Conservation (phyloP, 495 filamentous ascomycete genomes). For the Terfezia boudieri region DNA sequence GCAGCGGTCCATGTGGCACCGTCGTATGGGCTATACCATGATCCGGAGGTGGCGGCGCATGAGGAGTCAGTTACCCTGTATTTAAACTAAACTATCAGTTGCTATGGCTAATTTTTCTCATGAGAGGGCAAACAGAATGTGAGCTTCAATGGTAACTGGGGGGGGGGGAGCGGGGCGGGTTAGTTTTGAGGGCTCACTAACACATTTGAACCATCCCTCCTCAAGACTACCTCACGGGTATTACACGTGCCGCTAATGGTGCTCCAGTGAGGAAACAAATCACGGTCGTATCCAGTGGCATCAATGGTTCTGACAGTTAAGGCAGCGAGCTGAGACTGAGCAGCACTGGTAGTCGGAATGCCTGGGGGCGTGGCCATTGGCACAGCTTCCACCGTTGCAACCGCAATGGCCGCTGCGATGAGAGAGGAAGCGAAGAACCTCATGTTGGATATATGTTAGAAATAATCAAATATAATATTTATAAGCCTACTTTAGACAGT, state of each 20-base stretch:
- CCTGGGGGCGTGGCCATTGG: slow-evolving; percentile 26
- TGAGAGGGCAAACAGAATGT: no score
- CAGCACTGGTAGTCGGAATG: slow-evolving; percentile 33
- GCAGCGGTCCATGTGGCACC: slow-evolving; percentile 42
- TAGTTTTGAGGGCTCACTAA: no score
- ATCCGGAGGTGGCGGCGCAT: slow-evolving; percentile 36
- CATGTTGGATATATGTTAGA: no score
- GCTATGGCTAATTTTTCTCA: no score
- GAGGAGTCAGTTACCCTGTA: slow-evolving; percentile 18
- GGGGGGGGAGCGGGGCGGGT: no score
- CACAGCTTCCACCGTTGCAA: slow-evolving; percentile 10
- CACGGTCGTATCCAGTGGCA: slow-evolving; percentile 33
- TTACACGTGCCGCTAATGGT: slow-evolving; percentile 39
- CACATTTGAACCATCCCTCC: slow-evolving; percentile 42
- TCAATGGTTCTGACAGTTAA: slow-evolving; percentile 33
- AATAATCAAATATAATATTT: no score
- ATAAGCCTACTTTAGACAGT: no score
- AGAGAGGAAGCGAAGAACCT: no score
- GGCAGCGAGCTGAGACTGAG: slow-evolving; percentile 30
- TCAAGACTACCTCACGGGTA: slow-evolving; percentile 33
- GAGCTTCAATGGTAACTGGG: no score
- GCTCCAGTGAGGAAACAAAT: slow-evolving; percentile 46
- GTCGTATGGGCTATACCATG: slow-evolving; percentile 46
- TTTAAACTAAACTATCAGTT: not conserved
- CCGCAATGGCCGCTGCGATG: not conserved